Percentiles rank a stretch among this genome's conserved stretches.
Conservation (phyloP, 2,329 filamentous ascomycete species). For the Fusarium chuoi region DNA sequence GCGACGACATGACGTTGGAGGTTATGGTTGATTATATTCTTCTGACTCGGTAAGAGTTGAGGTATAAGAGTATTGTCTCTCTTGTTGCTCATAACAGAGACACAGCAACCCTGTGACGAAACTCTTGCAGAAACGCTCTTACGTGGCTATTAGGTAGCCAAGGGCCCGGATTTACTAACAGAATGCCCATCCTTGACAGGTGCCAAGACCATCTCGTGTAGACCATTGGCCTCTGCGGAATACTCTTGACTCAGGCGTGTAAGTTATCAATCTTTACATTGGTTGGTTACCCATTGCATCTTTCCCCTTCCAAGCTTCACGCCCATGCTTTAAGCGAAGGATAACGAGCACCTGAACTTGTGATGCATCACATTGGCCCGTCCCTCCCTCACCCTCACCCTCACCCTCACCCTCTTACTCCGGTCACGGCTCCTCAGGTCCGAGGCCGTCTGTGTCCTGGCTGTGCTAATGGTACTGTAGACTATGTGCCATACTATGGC, state of each 20-base stretch:
- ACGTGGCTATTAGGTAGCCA: conserved; percentile 41
- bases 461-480: no score
- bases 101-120: not conserved
- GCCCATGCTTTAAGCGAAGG: conserved; percentile 23
- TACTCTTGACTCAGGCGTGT: conserved; percentile 20
- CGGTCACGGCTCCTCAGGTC: conserved; percentile 19
- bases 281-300: not conserved
- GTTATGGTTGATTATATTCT: conserved; percentile 11
- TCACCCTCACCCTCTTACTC: not conserved
- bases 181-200: conserved; percentile 35
- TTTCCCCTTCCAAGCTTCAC: conserved; percentile 19
- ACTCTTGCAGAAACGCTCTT: conserved; percentile 30
- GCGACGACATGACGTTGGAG: conserved; percentile 7
- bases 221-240: conserved; percentile 19
- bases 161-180: conserved; percentile 40
- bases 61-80: not conserved
- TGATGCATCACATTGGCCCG: conserved; percentile 39
- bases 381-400: not conserved
- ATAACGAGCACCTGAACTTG: conserved; percentile 18
- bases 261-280: conserved; percentile 31
- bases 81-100: not conserved
- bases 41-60: not conserved
- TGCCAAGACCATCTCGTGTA: conserved; percentile 29
- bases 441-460: not conserved
- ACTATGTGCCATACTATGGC: not conserved